A percentile compares a stretch with the other conserved stretches of the same genome.
These are phyloP conservation scores for Entomortierella lignicola DNA, from an alignment of 192 early-diverging fungal genomes.

Conservation along the genomic window DNA sequence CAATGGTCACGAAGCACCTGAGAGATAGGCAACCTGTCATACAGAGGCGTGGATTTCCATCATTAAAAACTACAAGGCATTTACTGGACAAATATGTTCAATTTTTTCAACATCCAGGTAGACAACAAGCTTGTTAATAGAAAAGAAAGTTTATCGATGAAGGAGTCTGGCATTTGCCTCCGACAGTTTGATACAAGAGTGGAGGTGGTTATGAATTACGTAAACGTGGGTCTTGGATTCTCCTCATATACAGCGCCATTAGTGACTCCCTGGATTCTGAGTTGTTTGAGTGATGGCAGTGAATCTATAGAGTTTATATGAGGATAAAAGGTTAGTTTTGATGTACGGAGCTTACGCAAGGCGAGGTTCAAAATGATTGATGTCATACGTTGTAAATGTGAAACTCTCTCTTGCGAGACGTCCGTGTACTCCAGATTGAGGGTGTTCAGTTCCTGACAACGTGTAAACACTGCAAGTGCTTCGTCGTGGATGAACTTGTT, in stretches of 20 bases:
- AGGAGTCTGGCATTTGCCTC: no score
- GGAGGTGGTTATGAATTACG: neutral
- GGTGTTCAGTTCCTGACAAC: slow-evolving; percentile 29
- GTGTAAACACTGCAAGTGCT: slow-evolving; percentile 25
- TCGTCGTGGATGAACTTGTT: slow-evolving; percentile 48
- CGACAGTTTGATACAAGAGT: no score
- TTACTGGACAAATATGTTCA: no score
- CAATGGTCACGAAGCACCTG: no score
- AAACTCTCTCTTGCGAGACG: slow-evolving; percentile 25
- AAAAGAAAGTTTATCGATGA: no score
- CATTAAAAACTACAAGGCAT: no score
- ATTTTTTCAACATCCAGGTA: no score
- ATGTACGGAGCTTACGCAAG: no score
- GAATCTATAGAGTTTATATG: slow-evolving; percentile 7
- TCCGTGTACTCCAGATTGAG: slow-evolving; percentile 59
- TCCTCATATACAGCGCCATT: slow-evolving; percentile 36
- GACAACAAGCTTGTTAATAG: no score
- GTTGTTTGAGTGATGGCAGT: slow-evolving; percentile 24
- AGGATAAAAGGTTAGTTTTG: neutral
- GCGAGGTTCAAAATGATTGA: neutral
- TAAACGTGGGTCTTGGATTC: slow-evolving; percentile 17
- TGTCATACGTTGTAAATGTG: slow-evolving; percentile 28
- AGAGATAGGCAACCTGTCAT: no score
- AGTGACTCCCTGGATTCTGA: slow-evolving; percentile 37
- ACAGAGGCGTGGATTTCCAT: no score